These are phyloP conservation scores for Syncephalastrum contaminatum DNA, from an alignment of 371 early-diverging fungal genomes.

Conservation along the genomic window DNA sequence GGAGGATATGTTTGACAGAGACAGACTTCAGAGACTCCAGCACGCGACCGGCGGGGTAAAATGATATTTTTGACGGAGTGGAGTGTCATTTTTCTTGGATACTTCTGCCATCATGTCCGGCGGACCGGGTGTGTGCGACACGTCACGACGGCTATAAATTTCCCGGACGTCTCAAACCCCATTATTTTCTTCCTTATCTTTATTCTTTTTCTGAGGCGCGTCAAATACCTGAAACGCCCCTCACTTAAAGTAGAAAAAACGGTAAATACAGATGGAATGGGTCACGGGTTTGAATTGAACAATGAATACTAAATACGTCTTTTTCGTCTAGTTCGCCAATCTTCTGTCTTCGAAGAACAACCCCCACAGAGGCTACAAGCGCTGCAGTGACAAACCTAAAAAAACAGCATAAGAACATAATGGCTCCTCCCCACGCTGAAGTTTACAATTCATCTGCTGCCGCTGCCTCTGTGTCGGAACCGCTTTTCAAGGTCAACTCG, in stretches of 20 bases:
- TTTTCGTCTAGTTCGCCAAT: slow-evolving; percentile 71
- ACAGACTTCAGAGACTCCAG: too few relatives aligned
- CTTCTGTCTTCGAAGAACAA: slow-evolving; percentile 84
- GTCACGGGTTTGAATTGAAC: neutral
- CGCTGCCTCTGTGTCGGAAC: slow-evolving; percentile 37
- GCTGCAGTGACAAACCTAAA: slow-evolving; percentile 71
- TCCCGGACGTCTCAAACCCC: neutral
- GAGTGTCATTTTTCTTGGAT: too few relatives aligned
- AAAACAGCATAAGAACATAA: slow-evolving; percentile 51
- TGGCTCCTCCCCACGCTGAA: slow-evolving; percentile 38
- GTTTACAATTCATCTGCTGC: slow-evolving; percentile 21
- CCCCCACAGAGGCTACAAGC: slow-evolving; percentile 79
- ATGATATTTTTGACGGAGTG: too few relatives aligned
- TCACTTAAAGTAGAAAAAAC: slow-evolving; percentile 22
- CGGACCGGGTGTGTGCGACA: too few relatives aligned
- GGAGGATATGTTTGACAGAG: too few relatives aligned
- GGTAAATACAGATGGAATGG: slow-evolving; percentile 20
- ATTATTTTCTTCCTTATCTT: slow-evolving; percentile 3
- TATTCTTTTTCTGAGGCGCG: neutral
- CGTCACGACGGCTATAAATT: slow-evolving; percentile 4
- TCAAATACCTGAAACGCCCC: neutral
- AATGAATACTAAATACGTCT: neutral
- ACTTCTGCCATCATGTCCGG: too few relatives aligned
- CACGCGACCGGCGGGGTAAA: too few relatives aligned
- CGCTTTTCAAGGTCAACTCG: slow-evolving; percentile 81